Evolutionary conservation across 768 basidiomycete genomes (phyloP), one percentile per base, ranked within the genome.

Genomic region (Hygrocybe coccinea): DNA sequence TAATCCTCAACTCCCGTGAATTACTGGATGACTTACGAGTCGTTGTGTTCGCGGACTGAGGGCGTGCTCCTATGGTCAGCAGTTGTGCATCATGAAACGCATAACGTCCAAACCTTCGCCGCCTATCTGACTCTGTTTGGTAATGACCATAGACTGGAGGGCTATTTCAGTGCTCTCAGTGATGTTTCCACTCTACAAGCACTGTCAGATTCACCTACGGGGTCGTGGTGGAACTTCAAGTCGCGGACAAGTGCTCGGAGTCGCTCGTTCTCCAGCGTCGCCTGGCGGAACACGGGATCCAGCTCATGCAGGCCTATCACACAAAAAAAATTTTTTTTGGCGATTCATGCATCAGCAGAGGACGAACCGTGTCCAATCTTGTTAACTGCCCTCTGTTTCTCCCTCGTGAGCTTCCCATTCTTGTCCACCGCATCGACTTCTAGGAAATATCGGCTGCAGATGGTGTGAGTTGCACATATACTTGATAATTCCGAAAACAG

Each of bases 71-170:
- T 41, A 24, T 33, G 35, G 46, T 45, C 44, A 37, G 48, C 37
- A 53, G 35, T 29, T 29, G 29, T 29, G 47, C 11, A 38, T 21
- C 44, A 21, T 17, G 24, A 17, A 19, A 50, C 9, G 49, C 21
- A 43, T 5, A 29, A 34, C 19, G 15, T 17, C 60, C 73, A 60
- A 55, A 93, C 93, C 93, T 81, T 89, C 85, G 2, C 93, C 93
- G 1, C 97, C 95, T 22, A 98, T 95, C 53, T 86, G 78, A 4
- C 90, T 85, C 66, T 97, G 94, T 70, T 98, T 98, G 63, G 87
- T 93, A 57, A 98, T 99, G 33, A 95, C 77, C 94, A 97, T 97
- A 2, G 89, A 91, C 65, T 95, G 93, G 33, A 95, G 74, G 2
- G 90, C 94, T 88, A 60, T 17, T 11, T n/a, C n/a, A n/a, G n/a